phyloP scores from a whole-genome alignment of 2,329 filamentous ascomycete genomes.

The Nigrospora oryzae region DNA sequence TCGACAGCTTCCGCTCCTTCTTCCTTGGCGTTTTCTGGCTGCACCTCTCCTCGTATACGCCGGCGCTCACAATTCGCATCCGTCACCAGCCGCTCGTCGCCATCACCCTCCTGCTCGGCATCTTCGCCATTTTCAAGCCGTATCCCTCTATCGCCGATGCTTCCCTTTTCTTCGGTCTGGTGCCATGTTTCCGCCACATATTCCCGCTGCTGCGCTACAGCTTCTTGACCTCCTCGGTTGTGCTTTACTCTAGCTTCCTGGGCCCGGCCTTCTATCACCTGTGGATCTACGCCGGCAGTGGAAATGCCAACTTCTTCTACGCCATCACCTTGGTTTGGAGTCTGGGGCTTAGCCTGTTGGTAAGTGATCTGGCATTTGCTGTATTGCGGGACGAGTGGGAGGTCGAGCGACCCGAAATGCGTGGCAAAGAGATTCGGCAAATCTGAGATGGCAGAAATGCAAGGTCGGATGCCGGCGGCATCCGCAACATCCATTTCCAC shows the following conservation, averaged over 20 bases:
- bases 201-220: constrained; percentile 92
- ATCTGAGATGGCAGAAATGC: constrained; percentile 44
- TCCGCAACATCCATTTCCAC: no score
- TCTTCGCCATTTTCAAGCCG: constrained; percentile 93
- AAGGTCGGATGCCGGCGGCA: no score
- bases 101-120: constrained; percentile 73
- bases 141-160: constrained; percentile 92
- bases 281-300: constrained; percentile 96
- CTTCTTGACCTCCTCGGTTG: constrained; percentile 73
- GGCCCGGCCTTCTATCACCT: constrained; percentile 94
- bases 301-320: constrained; percentile 99
- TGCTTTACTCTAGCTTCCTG: constrained; percentile 81
- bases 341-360: constrained; percentile 74
- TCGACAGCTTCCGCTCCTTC: constrained; percentile 94
- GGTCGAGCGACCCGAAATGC: constrained; percentile 80
- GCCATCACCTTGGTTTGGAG: constrained; percentile 99
- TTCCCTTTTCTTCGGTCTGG: constrained; percentile 72
- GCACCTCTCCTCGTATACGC: constrained; percentile 83
- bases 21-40: constrained; percentile 98
- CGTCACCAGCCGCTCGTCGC: constrained; percentile 81
- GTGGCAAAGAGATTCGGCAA: constrained; percentile 78
- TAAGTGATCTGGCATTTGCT: constrained; percentile 84
- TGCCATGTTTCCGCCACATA: constrained; percentile 83
- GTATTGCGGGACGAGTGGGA: constrained; percentile 91
- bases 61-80: constrained; percentile 74